These are phyloP conservation scores for Candida ulmi DNA, from an alignment of 805 yeast species.

Conservation along the genomic window DNA sequence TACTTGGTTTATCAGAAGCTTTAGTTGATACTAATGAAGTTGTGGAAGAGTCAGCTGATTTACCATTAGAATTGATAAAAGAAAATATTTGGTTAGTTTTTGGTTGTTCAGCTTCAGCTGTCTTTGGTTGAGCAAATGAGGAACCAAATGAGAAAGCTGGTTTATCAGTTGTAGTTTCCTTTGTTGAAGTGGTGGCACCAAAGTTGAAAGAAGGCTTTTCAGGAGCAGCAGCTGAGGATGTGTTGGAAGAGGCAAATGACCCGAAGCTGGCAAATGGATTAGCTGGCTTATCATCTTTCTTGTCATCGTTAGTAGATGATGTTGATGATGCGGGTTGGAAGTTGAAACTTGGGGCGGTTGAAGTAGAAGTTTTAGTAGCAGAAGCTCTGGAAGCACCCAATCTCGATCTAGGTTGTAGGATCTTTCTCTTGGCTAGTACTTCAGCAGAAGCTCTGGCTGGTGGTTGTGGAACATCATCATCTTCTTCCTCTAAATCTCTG, in stretches of 20 bases:
- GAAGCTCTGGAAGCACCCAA: constrained; percentile 15
- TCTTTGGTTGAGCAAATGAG: not conserved
- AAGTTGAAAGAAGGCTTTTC: not conserved
- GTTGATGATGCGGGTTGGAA: constrained; percentile 6
- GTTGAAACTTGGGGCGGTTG: constrained; percentile 5
- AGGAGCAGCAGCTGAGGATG: no score
- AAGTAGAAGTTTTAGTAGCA: constrained; percentile 2
- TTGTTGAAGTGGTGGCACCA: no score
- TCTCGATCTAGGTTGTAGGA: constrained; percentile 51
- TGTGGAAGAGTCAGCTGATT: not conserved
- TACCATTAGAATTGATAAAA: not conserved
- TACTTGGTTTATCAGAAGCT: constrained; percentile 34
- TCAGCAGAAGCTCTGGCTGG: constrained; percentile 50
- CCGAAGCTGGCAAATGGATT: constrained; percentile 10
- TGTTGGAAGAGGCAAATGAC: no score
- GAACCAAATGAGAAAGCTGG: constrained; percentile 10
- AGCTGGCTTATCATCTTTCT: constrained; percentile 5
- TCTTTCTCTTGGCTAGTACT: constrained; percentile 63
- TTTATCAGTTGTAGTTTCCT: no score
- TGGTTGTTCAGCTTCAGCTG: constrained; percentile 1
- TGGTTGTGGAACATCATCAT: constrained; percentile 31
- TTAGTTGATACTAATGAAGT: constrained; percentile 9
- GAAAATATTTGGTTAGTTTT: constrained; percentile 6
- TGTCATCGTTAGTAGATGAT: constrained; percentile 2
- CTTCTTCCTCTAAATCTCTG: constrained; percentile 24